Conservation (phyloP, 2,329 filamentous ascomycete species). For the Phoma sp. region DNA sequence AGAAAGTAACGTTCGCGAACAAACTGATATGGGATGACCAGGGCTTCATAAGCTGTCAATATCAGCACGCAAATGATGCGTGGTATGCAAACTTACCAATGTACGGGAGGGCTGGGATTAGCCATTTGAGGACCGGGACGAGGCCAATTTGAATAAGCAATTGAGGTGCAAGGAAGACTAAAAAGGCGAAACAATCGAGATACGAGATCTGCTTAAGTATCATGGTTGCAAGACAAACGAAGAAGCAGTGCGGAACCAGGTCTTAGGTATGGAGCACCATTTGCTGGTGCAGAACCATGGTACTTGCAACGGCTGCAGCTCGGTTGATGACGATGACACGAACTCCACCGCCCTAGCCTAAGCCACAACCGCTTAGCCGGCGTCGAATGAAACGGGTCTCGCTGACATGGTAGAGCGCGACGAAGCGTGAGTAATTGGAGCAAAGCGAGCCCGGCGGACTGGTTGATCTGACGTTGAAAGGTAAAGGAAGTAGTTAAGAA, state of each 20-base stretch:
- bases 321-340: conserved; percentile 22
- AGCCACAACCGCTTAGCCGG: conserved; percentile 28
- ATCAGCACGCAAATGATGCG: conserved; percentile 30
- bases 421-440: too few relatives aligned
- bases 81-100: conserved; percentile 60
- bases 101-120: conserved; percentile 71
- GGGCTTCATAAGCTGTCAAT: conserved; percentile 54
- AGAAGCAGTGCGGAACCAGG: neutral
- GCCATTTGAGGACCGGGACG: conserved; percentile 64
- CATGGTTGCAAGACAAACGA: conserved; percentile 57
- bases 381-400: neutral
- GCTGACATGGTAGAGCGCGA: neutral
- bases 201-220: conserved; percentile 77
- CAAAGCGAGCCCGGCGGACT: too few relatives aligned
- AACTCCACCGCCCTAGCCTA: conserved; percentile 19
- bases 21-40: conserved; percentile 66
- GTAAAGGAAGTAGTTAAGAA: neutral
- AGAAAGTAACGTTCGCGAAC: conserved; percentile 65
- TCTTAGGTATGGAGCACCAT: neutral
- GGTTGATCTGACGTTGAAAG: too few relatives aligned
- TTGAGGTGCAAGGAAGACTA: conserved; percentile 74
- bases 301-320: conserved; percentile 11
- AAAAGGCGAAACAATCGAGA: conserved; percentile 77
- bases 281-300: conserved; percentile 3
- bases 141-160: conserved; percentile 73